Conservation (phyloP, 192 early-diverging fungal species). For the Thoreauomyces humboldtii region DNA sequence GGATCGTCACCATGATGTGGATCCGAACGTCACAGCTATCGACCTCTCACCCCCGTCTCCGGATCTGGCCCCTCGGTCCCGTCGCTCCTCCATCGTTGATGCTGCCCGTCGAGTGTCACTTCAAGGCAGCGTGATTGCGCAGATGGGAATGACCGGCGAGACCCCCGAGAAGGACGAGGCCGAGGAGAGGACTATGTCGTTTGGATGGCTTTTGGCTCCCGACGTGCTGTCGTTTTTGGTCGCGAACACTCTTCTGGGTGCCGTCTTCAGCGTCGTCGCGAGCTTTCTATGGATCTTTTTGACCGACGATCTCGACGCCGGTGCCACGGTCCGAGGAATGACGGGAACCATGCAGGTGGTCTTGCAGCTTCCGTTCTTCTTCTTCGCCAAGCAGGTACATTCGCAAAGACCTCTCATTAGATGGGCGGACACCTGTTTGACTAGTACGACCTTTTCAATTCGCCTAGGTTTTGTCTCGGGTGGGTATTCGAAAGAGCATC, state of each 20-base stretch:
- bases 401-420: neutral
- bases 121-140: constrained; percentile 10
- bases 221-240: constrained; percentile 26
- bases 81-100: constrained; percentile 16
- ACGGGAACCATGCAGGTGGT: constrained; percentile 29
- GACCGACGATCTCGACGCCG: constrained; percentile 23
- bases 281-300: constrained; percentile 28
- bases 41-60: no score
- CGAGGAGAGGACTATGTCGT: no score
- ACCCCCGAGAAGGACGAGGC: no score
- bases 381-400: constrained; percentile 33
- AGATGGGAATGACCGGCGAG: constrained; percentile 7
- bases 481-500: constrained; percentile 23
- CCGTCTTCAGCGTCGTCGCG: constrained; percentile 19
- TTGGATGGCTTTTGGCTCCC: constrained; percentile 26
- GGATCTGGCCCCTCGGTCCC: no score
- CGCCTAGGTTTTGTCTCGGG: constrained; percentile 12
- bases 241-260: constrained; percentile 22
- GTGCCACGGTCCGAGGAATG: constrained; percentile 22
- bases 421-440: neutral
- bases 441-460: neutral
- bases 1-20: no score
- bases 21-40: no score
- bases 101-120: constrained; percentile 22
- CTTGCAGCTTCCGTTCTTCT: constrained; percentile 31